Evolutionary conservation across 495 filamentous ascomycete species (phyloP).

Genomic region (Lasiosphaeria hispida): DNA sequence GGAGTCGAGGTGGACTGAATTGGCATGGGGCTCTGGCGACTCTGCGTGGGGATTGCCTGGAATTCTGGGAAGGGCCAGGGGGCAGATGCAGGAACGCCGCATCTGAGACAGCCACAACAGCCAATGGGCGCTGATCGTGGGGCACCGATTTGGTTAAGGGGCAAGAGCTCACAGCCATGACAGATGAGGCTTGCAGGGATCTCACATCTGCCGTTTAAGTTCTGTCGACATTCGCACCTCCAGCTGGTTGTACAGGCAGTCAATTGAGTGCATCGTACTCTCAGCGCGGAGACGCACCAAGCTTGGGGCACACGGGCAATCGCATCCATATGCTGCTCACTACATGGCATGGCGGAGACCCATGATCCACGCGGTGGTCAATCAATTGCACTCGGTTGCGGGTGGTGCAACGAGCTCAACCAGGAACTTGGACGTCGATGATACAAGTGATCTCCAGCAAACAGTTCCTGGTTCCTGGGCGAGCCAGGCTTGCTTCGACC

Average conservation of each 20-base stretch:
- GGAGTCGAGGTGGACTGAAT: constrained; percentile 13
- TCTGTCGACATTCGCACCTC: not conserved
- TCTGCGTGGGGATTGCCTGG: constrained; percentile 12
- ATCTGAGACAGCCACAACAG: constrained; percentile 27
- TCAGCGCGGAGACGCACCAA: too few relatives aligned
- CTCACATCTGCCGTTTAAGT: not conserved
- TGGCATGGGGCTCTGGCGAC: constrained; percentile 20
- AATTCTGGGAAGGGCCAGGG: constrained; percentile 14
- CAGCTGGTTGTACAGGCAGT: too few relatives aligned
- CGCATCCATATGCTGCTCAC: constrained; percentile 1
- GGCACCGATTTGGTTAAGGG: constrained; percentile 21
- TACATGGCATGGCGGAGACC: not conserved
- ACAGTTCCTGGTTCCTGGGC: constrained; percentile 3
- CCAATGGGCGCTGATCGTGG: constrained; percentile 24
- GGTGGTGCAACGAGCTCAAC: not conserved
- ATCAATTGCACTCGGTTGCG: not conserved
- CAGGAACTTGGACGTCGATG: constrained; percentile 16
- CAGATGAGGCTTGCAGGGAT: constrained; percentile 11
- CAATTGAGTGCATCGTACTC: too few relatives aligned
- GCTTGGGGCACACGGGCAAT: too few relatives aligned
- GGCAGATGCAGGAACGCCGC: constrained; percentile 31
- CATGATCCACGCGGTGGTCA: not conserved
- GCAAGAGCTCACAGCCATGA: constrained; percentile 9
- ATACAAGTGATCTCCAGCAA: constrained; percentile 23
- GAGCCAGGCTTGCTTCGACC: not conserved